phyloP scores from a whole-genome alignment of 1,139 yeast genomes.

The Yamadazyma pseudoaaseri region DNA sequence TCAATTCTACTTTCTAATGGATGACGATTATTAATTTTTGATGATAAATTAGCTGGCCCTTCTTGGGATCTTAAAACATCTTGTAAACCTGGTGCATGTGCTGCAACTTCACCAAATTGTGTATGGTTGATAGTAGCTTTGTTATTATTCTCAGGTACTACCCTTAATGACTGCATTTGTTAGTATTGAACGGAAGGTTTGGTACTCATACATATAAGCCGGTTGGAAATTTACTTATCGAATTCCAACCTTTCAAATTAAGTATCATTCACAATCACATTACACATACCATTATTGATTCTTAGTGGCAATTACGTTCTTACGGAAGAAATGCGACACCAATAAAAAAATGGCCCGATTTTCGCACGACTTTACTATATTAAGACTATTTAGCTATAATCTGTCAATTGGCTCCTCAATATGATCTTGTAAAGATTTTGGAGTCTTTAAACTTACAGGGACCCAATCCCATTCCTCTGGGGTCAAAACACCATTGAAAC shows the following conservation, averaged over 20 bases:
- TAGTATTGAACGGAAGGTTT: conserved; percentile 3
- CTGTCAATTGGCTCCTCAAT: conserved; percentile 7
- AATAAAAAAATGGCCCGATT: neutral
- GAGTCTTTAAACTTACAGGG: conserved; percentile 41
- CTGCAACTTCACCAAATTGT: conserved; percentile 51
- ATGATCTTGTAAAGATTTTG: conserved; percentile 4
- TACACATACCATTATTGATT: conserved; percentile 1
- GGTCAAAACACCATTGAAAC: conserved; percentile 67
- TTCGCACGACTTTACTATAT: neutral
- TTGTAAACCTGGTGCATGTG: conserved; percentile 60
- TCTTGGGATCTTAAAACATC: conserved; percentile 57
- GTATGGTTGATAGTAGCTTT: conserved; percentile 44
- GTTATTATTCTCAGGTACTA: conserved; percentile 47
- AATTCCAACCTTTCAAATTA: no score
- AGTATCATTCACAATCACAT: no score
- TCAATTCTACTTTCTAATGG: conserved; percentile 76
- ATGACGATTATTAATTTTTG: conserved; percentile 78
- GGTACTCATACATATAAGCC: no score
- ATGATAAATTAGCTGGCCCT: conserved; percentile 61
- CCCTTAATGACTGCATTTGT: conserved; percentile 40
- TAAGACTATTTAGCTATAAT: no score
- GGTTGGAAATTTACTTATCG: no score
- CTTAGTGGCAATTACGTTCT: conserved; percentile 3
- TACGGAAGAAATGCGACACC: neutral
- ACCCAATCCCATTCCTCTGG: conserved; percentile 47